Evolutionary conservation across 495 filamentous ascomycete species (phyloP), one percentile per base, ranked within the genome.

Genomic region (Arthonia radiata): DNA sequence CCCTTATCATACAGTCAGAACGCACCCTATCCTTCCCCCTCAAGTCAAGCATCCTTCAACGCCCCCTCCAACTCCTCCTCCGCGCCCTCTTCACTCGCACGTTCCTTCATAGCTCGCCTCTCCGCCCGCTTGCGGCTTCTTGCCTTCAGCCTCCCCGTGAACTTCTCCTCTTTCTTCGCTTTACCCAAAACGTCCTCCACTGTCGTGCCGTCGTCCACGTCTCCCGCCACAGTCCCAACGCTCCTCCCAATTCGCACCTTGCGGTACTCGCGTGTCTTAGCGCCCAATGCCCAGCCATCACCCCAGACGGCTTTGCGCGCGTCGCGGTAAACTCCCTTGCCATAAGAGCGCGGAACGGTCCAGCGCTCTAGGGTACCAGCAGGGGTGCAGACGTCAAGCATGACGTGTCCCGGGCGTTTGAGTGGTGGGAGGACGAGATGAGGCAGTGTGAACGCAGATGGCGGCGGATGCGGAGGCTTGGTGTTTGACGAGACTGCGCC

Each of bases 201-300:
- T n/a, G n/a, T n/a, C 35, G 27, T 35, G 28, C 28, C 6, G 26
- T 24, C 29, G 12, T 31, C 9, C 6, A 11, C 29, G 13, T 26
- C 27, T 12, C 15, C 26, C 5, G 14, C 26, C 15, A 23, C 15
- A 29, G 16, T 18, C 3, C 16, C 18, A 19, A 21, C 5, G 5
- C 10, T 34, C 13, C 30, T 35, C 30, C 72, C 71, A 2, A 79
- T 52, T 16, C 66, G 63, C 24, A 78, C 42, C 21, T 49, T 57
- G 31, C 74, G 52, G 3, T 36, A 35, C 1, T 70, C 59, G 23
- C 77, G 57, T 0, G 78, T 89, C 61, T 94, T 97, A 4, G 81
- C 82, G 1, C 83, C 89, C 2, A 97, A 54, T 4, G 81, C 80
- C 86, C 86, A 97, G 12, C 93, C 52, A 46, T 97, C 86, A 23